Evolutionary conservation across 305 asterid genomes (phyloP).

Genomic region (Ilex paraguariensis): DNA sequence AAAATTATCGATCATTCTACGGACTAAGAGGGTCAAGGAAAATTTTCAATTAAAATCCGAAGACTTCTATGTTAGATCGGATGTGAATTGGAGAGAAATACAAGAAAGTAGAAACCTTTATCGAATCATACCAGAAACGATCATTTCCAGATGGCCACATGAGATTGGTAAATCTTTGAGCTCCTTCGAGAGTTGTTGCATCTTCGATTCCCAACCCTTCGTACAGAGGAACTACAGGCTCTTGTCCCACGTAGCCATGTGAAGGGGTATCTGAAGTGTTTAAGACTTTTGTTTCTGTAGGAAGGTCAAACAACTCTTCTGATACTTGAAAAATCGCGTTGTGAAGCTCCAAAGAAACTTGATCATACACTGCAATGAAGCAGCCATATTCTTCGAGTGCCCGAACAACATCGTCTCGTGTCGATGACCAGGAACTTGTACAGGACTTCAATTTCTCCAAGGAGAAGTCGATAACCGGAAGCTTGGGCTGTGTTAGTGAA

Average conservation of each 20-base stretch:
- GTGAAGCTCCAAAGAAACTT: constrained; percentile 27
- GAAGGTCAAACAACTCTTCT: constrained; percentile 42
- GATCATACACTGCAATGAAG: constrained; percentile 34
- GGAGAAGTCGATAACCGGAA: background rate
- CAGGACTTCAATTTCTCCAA: background rate
- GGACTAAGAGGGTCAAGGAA: too few species aligned
- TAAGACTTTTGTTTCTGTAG: constrained; percentile 41
- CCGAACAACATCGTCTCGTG: background rate
- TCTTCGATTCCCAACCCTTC: constrained; percentile 61
- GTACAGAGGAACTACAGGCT: constrained; percentile 45
- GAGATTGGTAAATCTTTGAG: constrained; percentile 36
- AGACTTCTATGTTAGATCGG: background rate
- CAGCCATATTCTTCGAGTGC: constrained; percentile 29
- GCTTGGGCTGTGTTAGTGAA: background rate
- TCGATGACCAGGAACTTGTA: background rate
- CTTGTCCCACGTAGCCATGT: constrained; percentile 45
- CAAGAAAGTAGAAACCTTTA: too few species aligned
- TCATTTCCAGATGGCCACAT: constrained; percentile 65
- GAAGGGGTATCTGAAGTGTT: constrained; percentile 29
- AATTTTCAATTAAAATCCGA: too few species aligned
- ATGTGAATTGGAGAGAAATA: background rate
- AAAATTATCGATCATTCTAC: too few species aligned
- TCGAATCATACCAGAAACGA: constrained; percentile 29
- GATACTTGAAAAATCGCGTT: constrained; percentile 31
- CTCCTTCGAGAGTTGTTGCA: constrained; percentile 30